phyloP scores from a whole-genome alignment of 2,329 filamentous ascomycete species.

The Colletotrichum siamense region DNA sequence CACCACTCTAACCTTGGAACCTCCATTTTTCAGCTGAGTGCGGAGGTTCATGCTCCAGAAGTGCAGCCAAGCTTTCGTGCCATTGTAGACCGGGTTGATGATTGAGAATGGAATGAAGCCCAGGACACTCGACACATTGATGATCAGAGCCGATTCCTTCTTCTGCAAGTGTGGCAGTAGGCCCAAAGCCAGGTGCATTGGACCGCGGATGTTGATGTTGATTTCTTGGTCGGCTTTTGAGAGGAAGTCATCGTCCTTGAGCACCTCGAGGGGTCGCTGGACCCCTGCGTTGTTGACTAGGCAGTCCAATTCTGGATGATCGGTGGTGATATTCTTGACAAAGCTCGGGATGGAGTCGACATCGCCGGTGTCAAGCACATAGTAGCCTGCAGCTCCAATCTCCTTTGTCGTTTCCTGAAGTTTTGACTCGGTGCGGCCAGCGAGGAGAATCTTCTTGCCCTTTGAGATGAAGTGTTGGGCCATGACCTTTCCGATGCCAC shows the following conservation, averaged over 20 bases:
- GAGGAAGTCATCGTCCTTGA: constrained; percentile 47
- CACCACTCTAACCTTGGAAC: constrained; percentile 50
- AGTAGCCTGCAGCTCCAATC: constrained; percentile 54
- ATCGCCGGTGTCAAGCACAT: constrained; percentile 56
- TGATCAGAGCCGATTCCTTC: constrained; percentile 46
- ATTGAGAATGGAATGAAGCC: constrained; percentile 57
- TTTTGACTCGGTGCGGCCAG: constrained; percentile 59
- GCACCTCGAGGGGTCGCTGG: constrained; percentile 56
- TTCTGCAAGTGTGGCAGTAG: constrained; percentile 55
- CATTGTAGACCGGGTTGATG: constrained; percentile 65
- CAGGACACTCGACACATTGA: constrained; percentile 60
- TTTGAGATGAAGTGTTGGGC: constrained; percentile 49
- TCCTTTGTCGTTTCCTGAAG: constrained; percentile 47
- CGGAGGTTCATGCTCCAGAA: constrained; percentile 62
- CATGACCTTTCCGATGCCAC: constrained; percentile 57
- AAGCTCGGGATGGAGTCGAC: constrained; percentile 48
- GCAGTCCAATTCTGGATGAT: constrained; percentile 58
- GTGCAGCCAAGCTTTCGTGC: constrained; percentile 63
- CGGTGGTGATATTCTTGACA: constrained; percentile 45
- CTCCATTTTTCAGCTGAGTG: constrained; percentile 47
- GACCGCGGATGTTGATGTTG: constrained; percentile 62
- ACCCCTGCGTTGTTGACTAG: constrained; percentile 66
- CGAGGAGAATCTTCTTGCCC: constrained; percentile 57
- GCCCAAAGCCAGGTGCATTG: constrained; percentile 58
- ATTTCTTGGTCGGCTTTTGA: constrained; percentile 61